These are phyloP conservation scores for Apium graveolens DNA, from an alignment of 129 eudicot genomes.

Conservation along the genomic window DNA sequence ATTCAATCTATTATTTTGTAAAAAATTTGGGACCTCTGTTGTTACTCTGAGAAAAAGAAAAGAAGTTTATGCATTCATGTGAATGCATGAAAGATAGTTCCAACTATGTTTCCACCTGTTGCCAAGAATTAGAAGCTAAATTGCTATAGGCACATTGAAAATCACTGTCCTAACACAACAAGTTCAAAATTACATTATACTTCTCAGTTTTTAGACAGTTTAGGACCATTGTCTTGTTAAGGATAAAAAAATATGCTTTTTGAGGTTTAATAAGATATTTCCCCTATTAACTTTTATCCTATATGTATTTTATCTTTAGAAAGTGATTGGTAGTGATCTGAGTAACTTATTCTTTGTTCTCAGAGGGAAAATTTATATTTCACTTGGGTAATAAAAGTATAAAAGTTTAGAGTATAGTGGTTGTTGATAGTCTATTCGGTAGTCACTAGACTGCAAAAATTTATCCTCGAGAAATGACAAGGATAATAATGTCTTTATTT, in stretches of 20 bases:
- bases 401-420: neutral
- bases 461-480: neutral
- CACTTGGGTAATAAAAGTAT: neutral
- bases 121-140: neutral
- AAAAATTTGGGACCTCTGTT: neutral
- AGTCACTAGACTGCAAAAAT: neutral
- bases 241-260: neutral
- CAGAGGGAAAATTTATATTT: neutral
- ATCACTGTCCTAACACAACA: neutral
- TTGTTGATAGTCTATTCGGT: neutral
- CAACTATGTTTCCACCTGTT: neutral
- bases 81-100: neutral
- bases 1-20: neutral
- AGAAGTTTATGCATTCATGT: neutral
- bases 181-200: neutral
- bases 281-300: neutral
- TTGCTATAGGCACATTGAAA: neutral
- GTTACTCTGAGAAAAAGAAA: neutral
- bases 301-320: neutral
- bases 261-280: neutral
- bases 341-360: neutral
- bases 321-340: constrained; percentile 3
- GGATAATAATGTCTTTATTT: neutral
- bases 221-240: neutral
- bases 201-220: neutral